A percentile compares a stretch with the other conserved stretches of the same genome.
Evolutionary conservation across 2,329 filamentous ascomycete genomes (phyloP).

Genomic region (Dissoconium aciculare): DNA sequence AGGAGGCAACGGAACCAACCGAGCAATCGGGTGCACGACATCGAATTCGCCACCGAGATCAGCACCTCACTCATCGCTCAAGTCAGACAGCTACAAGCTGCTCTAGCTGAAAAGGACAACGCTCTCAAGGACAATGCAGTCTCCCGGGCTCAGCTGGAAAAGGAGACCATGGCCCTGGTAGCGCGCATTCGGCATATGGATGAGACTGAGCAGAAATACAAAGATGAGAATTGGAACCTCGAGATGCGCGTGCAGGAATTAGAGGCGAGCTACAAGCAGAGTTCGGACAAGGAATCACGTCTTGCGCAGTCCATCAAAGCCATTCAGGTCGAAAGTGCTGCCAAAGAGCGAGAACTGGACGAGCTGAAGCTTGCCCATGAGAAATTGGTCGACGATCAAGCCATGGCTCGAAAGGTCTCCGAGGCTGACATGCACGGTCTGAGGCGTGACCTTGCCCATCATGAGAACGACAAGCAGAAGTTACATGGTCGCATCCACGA

Average conservation of each 20-base stretch:
- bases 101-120: conserved; percentile 79
- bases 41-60: conserved; percentile 96
- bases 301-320: conserved; percentile 57
- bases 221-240: conserved; percentile 96
- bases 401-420: conserved; percentile 61
- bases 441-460: conserved; percentile 62
- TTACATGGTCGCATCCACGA: conserved; percentile 81
- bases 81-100: conserved; percentile 73
- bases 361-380: conserved; percentile 70
- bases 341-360: conserved; percentile 73
- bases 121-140: conserved; percentile 58
- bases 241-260: conserved; percentile 86
- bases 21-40: conserved; percentile 77
- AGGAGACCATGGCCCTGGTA: conserved; percentile 63
- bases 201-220: conserved; percentile 89
- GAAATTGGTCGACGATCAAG: conserved; percentile 68
- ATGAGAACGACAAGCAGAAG: conserved; percentile 61
- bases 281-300: conserved; percentile 68
- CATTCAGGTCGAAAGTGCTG: conserved; percentile 58
- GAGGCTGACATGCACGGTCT: conserved; percentile 77
- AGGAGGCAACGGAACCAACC: conserved; percentile 84
- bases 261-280: conserved; percentile 56
- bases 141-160: conserved; percentile 66
- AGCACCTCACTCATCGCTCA: conserved; percentile 89
- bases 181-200: conserved; percentile 71